Evolutionary conservation across 2,329 filamentous ascomycete species (phyloP), one percentile per base, ranked within the genome.

Genomic region (Aspergillus alliaceus): DNA sequence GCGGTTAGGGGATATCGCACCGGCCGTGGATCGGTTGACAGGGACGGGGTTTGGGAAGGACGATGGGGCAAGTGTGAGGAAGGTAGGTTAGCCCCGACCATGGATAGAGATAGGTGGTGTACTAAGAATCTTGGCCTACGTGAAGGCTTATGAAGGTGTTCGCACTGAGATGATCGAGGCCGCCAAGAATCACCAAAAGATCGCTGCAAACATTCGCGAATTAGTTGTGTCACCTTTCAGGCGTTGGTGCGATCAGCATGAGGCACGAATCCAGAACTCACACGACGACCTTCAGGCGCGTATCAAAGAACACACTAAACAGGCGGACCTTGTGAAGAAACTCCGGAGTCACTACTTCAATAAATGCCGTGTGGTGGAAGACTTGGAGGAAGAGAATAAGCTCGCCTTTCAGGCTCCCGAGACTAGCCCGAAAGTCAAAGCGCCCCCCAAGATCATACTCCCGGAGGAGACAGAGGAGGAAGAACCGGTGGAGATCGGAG

Each of bases 341-440:
- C 85, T 97, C 66, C 87, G 95, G 63, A 96, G 90, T 75, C 90
- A 91, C 67, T 99, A 99, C 78, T 98, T 98, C 84, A 99, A 98
- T 82, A 99, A 98, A 78, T 99, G 95, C 74, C 89, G 96, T 50
- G 81, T 97, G 60, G 89, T 98, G 6, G 96, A 99, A 73, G 95
- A 99, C 72, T 79, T 98, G 59, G 95, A 99, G 74, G 95, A 99
- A 77, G 96, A 99, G 80, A 96, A 97, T 75, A 98, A 99, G 77
- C 84, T 99, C 54, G 95, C 93, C 37, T 99, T 99, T 77, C 92
- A 96, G 74, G 91, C 93, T 64, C 91, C 92, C 5, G 81, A 84
- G 59, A 81, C 82, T 32, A 92, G 89, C 73, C 88, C 90, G 3
- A 77, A 75, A 60, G 76, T 68, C 82, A 84, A 73, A 77, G 81